These are phyloP conservation scores for Globisporangium radiosum DNA, from an alignment of 352 stramenopile species.

Conservation along the genomic window DNA sequence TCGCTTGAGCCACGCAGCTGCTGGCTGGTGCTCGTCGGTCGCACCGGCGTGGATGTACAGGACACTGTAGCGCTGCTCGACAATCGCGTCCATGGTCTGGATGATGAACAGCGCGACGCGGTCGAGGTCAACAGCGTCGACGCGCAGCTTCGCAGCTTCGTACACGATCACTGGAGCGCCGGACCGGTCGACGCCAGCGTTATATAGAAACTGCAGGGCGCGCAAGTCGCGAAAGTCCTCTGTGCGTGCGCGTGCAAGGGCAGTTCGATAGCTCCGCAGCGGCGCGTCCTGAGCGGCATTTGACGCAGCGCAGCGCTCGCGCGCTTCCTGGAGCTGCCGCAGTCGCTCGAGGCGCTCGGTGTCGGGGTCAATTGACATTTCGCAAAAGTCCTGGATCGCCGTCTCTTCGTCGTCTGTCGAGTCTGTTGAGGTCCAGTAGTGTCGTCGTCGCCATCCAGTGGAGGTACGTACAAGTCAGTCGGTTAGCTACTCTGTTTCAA, in stretches of 20 bases:
- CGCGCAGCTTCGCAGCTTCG: slow-evolving; percentile 40
- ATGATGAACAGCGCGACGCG: slow-evolving; percentile 72
- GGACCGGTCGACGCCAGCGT: slow-evolving; percentile 54
- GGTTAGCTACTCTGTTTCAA: too few relatives aligned
- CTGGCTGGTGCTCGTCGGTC: slow-evolving; percentile 44
- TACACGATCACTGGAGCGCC: slow-evolving; percentile 69
- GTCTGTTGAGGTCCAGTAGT: background rate
- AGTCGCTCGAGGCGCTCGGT: slow-evolving; percentile 34
- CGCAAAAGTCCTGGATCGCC: slow-evolving; percentile 45
- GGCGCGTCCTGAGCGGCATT: too few relatives aligned
- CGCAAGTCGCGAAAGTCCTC: slow-evolving; percentile 58
- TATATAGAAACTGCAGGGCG: slow-evolving; percentile 56
- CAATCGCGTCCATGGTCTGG: slow-evolving; percentile 53
- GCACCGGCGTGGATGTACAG: slow-evolving; percentile 57
- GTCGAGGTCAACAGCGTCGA: slow-evolving; percentile 46
- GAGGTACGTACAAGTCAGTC: too few relatives aligned
- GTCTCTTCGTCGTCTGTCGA: slow-evolving; percentile 28
- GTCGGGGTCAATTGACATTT: slow-evolving; percentile 56
- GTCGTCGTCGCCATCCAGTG: too few relatives aligned
- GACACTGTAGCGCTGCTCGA: slow-evolving; percentile 52
- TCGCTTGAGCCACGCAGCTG: slow-evolving; percentile 58
- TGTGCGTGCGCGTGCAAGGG: slow-evolving; percentile 15
- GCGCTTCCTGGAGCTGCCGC: slow-evolving; percentile 26
- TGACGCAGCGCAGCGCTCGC: slow-evolving; percentile 6
- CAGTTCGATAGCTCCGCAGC: slow-evolving; percentile 25